These are phyloP conservation scores for Craterostigma plantagineum DNA, from an alignment of 257 asterid genomes.

Conservation along the genomic window DNA sequence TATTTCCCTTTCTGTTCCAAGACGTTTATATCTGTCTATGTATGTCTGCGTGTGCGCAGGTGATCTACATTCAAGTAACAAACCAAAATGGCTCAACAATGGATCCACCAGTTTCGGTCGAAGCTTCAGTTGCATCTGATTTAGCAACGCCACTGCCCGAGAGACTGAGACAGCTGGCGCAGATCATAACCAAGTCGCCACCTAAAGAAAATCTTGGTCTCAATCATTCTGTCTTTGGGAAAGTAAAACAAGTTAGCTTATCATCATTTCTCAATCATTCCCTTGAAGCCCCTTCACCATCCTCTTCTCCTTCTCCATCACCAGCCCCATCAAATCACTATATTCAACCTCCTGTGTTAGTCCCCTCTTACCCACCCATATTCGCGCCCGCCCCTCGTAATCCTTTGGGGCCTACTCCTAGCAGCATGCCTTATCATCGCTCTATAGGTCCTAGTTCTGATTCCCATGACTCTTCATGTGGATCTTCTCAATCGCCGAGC, in stretches of 20 bases:
- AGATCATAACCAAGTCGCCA: conserved; percentile 20
- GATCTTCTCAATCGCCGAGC: conserved; percentile 21
- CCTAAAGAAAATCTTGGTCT: conserved; percentile 42
- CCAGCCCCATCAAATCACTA: conserved; percentile 14
- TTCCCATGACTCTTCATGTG: too few species aligned
- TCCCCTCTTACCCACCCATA: conserved; percentile 28
- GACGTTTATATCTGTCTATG: not conserved
- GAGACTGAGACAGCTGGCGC: conserved; percentile 44
- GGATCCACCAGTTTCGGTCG: conserved; percentile 41
- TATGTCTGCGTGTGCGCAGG: conserved; percentile 14
- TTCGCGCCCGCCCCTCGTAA: conserved; percentile 15
- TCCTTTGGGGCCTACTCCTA: conserved; percentile 16
- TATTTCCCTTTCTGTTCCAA: too few species aligned
- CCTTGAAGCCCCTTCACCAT: conserved; percentile 20
- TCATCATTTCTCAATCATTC: conserved; percentile 33
- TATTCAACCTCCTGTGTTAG: conserved; percentile 4
- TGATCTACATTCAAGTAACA: conserved; percentile 24
- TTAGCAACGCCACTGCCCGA: conserved; percentile 16
- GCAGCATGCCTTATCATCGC: conserved; percentile 10
- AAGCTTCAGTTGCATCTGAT: conserved; percentile 31
- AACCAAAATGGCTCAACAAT: conserved; percentile 51
- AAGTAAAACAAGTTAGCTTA: conserved; percentile 40
- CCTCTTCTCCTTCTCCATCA: conserved; percentile 26
- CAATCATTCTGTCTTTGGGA: conserved; percentile 35
- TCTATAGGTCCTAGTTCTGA: too few species aligned